A percentile compares a stretch with the other conserved stretches of the same genome.
These are phyloP conservation scores for Curvularia lunata DNA, from an alignment of 2,329 filamentous ascomycete genomes.

Conservation along the genomic window DNA sequence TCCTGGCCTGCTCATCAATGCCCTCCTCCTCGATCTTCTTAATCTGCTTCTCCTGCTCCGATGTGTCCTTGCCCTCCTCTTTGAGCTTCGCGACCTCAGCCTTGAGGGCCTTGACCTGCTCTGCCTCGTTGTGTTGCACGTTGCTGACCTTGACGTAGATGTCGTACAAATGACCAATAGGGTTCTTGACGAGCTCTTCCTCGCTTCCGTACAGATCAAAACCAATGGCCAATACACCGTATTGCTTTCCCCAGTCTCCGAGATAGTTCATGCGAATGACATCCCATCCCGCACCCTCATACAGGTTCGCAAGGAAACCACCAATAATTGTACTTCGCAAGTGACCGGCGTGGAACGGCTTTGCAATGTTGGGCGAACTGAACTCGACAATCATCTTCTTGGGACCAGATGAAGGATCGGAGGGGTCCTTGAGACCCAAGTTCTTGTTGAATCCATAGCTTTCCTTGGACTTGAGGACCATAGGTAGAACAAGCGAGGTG, in stretches of 20 bases:
- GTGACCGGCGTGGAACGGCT: conserved; percentile 79
- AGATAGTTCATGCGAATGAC: conserved; percentile 76
- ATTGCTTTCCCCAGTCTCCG: conserved; percentile 81
- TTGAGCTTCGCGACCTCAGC: conserved; percentile 47
- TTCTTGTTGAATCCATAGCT: conserved; percentile 69
- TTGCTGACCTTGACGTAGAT: conserved; percentile 79
- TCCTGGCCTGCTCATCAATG: conserved; percentile 74
- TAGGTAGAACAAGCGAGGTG: conserved; percentile 69
- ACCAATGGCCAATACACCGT: conserved; percentile 72
- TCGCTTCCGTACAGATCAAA: conserved; percentile 79
- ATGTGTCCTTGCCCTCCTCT: conserved; percentile 52
- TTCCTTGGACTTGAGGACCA: conserved; percentile 67
- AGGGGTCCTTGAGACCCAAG: conserved; percentile 66
- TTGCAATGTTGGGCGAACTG: conserved; percentile 85
- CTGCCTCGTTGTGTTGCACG: conserved; percentile 69
- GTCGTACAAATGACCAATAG: conserved; percentile 81
- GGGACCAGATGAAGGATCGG: conserved; percentile 64
- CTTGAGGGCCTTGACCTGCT: conserved; percentile 65
- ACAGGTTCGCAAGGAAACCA: conserved; percentile 73
- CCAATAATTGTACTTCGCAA: conserved; percentile 79
- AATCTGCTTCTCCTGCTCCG: conserved; percentile 51
- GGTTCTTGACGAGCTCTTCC: conserved; percentile 71
- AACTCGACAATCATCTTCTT: conserved; percentile 81
- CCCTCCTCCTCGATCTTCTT: conserved; percentile 48
- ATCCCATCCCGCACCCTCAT: conserved; percentile 72